Percentiles rank a stretch among this genome's conserved stretches.
Evolutionary conservation across 2,329 filamentous ascomycete genomes (phyloP).

Genomic region (Neopestalotiopsis sp.): DNA sequence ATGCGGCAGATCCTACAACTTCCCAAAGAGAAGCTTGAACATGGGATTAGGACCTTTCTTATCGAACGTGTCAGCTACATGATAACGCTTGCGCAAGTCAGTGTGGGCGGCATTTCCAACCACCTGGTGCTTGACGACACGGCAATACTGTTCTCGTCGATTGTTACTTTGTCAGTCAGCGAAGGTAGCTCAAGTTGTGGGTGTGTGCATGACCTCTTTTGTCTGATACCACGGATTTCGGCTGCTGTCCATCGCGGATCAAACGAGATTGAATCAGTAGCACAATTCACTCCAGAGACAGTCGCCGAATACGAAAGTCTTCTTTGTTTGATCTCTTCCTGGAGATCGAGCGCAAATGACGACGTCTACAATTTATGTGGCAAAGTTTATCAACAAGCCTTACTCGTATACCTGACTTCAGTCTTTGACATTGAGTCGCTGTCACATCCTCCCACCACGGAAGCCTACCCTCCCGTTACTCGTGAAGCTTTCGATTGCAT

Average conservation of each 20-base stretch:
- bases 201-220: background rate
- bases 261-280: background rate
- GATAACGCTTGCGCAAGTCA: background rate
- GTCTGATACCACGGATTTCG: background rate
- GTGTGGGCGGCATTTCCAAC: background rate
- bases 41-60: background rate
- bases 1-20: background rate
- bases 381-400: conserved; percentile 1
- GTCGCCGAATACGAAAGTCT: background rate
- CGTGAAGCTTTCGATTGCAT: background rate
- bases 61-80: background rate
- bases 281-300: background rate
- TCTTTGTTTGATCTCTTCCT: background rate
- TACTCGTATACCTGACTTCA: background rate
- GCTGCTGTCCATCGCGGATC: background rate
- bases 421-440: background rate
- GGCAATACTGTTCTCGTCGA: background rate
- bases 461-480: background rate
- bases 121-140: background rate
- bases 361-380: background rate
- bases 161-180: too few relatives aligned
- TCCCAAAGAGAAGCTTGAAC: background rate
- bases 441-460: background rate
- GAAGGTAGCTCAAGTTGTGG: background rate
- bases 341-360: background rate